Base-by-base conservation (phyloP, 129 eudicot species). In the Pulicaria dysenterica region DNA sequence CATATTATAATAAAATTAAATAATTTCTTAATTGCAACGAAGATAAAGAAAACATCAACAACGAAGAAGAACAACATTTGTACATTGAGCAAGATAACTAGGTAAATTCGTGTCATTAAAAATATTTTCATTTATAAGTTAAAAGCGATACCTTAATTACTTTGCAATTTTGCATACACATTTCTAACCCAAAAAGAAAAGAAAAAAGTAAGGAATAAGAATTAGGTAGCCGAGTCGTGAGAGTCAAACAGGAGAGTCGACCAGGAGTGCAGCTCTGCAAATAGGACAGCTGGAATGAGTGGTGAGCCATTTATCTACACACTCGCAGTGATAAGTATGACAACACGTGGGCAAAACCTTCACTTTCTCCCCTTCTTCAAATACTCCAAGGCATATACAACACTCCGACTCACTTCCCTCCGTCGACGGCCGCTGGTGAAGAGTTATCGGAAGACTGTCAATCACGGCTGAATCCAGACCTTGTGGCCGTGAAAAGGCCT, bases 241-340 rank as follows among this genome's bases (percentile, higher is more conserved):
- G 31, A 24, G 31, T 86, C 80, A 89, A 62, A 86, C 88, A 6
- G 77, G 81, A 24, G 91, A 83, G 82, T 87, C 88, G 64, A 74
- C 84, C 17, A 75, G 83, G 79, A 90, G 69, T 5, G 85, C 57
- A 61, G 86, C 85, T 41, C 98, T 80, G 58, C 98, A 93, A 53
- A 93, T 86, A 16, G 98, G 98, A 77, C 98, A 93, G 34, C 82
- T 89, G 6, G 96, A 82, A 19, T 84, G 92, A 78, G 81, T 72
- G 3, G 59, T 49, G 12, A 93, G 86, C 98, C 98, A 93, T 79
- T 69, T 81, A 50, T 93, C 98, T 4, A 93, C 89, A 73, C 98
- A 93, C 79, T 82, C 95, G 3, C 88, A 89, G 73, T 93, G 98
- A 78, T 85, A 93, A 45, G 75, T 78, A 78, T 93, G 98, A 19